Percentiles rank a stretch among this genome's conserved stretches.
Conservation (phyloP, 78 protist species). For the Cyanophora paradoxa region DNA sequence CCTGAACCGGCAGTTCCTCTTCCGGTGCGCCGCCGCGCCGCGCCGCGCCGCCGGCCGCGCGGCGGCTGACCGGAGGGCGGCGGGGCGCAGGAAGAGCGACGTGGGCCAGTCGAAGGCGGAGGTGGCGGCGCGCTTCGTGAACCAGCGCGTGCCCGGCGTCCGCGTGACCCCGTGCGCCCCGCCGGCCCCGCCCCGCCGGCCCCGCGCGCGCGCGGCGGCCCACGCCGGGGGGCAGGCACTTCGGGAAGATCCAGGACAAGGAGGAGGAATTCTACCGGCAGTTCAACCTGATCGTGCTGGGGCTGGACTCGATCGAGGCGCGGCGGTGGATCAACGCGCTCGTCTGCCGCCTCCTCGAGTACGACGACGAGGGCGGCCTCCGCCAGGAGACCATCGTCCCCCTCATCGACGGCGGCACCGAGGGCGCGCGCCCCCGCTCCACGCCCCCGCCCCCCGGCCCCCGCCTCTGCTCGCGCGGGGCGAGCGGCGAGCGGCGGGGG, state of each 20-base stretch:
- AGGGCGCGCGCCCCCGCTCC: constrained; percentile 44
- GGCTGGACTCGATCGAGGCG: constrained; percentile 92
- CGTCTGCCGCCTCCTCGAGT: constrained; percentile 53
- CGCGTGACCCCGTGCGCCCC: constrained; percentile 69
- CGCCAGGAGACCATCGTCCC: constrained; percentile 68
- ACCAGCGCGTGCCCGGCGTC: constrained; percentile 71
- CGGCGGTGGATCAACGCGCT: constrained; percentile 90
- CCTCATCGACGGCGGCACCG: constrained; percentile 95
- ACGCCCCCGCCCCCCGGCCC: background rate
- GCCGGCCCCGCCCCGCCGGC: background rate
- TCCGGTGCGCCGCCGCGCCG: constrained; percentile 33
- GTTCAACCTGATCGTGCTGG: constrained; percentile 84
- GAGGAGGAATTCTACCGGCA: constrained; percentile 72
- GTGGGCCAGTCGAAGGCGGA: constrained; percentile 89
- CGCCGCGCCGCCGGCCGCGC: too few relatives aligned
- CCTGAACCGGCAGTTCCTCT: constrained; percentile 92
- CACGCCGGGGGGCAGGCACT: constrained; percentile 53
- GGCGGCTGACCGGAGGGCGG: too few relatives aligned
- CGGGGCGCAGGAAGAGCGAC: constrained; percentile 54
- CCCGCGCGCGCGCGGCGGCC: constrained; percentile 44
- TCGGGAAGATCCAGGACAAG: constrained; percentile 70
- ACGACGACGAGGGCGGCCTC: constrained; percentile 1
- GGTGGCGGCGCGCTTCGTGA: constrained; percentile 89
- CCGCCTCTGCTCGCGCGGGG: too few relatives aligned
- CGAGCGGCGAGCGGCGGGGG: background rate